These are phyloP conservation scores for Coemansia biformis DNA, from an alignment of 192 early-diverging fungal species.

Conservation along the genomic window DNA sequence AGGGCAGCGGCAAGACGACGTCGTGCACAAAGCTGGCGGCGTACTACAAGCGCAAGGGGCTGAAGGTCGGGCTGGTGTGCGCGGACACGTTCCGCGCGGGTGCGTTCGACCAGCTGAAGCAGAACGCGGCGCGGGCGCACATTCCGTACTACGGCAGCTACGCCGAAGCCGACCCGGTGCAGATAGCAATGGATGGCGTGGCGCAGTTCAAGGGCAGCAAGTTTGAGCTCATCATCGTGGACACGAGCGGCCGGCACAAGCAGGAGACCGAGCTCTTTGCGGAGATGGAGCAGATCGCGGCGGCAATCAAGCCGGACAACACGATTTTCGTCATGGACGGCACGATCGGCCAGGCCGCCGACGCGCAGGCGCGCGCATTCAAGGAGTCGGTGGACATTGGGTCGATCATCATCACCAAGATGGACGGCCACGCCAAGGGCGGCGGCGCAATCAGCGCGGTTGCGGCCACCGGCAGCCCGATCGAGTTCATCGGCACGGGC, in stretches of 20 bases:
- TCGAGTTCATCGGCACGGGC: constrained; percentile 94
- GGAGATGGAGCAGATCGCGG: constrained; percentile 93
- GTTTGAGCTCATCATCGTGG: constrained; percentile 98
- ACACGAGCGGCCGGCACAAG: constrained; percentile 94
- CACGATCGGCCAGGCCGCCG: constrained; percentile 96
- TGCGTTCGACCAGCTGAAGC: constrained; percentile 97
- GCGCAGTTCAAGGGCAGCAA: constrained; percentile 86
- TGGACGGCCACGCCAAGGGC: constrained; percentile 98
- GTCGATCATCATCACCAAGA: constrained; percentile 96
- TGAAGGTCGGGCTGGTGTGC: constrained; percentile 88
- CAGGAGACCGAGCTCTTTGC: constrained; percentile 91
- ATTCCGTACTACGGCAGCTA: constrained; percentile 93
- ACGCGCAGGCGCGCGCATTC: constrained; percentile 87
- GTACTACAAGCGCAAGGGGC: constrained; percentile 90
- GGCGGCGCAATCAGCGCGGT: constrained; percentile 98
- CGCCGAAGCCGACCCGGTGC: constrained; percentile 87
- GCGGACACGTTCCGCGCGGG: constrained; percentile 97
- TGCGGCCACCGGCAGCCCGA: constrained; percentile 87
- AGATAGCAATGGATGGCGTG: constrained; percentile 87
- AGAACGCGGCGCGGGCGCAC: constrained; percentile 96
- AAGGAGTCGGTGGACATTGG: constrained; percentile 88
- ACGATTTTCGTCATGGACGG: constrained; percentile 98
- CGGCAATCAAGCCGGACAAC: constrained; percentile 79
- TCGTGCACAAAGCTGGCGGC: constrained; percentile 93
- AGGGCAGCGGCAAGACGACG: constrained; percentile 94